phyloP scores from a whole-genome alignment of 1,284 basidiomycete species.

The Polyporus tsugae region DNA sequence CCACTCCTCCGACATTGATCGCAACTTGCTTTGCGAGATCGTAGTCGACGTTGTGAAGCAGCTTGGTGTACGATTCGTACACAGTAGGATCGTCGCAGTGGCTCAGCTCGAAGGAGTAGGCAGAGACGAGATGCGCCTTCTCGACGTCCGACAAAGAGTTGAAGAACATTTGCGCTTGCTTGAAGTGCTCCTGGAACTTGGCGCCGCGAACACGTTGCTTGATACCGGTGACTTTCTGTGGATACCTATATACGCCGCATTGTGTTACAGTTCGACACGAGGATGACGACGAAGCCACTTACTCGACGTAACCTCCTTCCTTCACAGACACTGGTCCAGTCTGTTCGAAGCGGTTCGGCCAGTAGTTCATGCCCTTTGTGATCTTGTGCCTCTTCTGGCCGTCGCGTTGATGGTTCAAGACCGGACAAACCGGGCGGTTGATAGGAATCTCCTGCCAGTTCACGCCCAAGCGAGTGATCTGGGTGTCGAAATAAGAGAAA shows the following conservation, averaged over 20 bases:
- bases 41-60: slow-evolving; percentile 75
- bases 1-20: slow-evolving; percentile 64
- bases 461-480: slow-evolving; percentile 76
- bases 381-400: slow-evolving; percentile 69
- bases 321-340: slow-evolving; percentile 56
- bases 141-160: slow-evolving; percentile 78
- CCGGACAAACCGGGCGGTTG: slow-evolving; percentile 84
- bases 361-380: slow-evolving; percentile 72
- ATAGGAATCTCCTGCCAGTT: slow-evolving; percentile 83
- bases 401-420: slow-evolving; percentile 64
- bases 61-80: slow-evolving; percentile 68
- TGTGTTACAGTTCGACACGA: neutral
- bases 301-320: slow-evolving; percentile 71
- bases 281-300: slow-evolving; percentile 31
- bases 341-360: slow-evolving; percentile 73
- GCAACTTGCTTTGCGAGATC: slow-evolving; percentile 75
- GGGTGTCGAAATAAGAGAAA: slow-evolving; percentile 87
- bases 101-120: slow-evolving; percentile 81
- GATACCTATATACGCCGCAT: slow-evolving; percentile 44
- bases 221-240: slow-evolving; percentile 63
- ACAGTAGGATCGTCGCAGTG: slow-evolving; percentile 81
- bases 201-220: slow-evolving; percentile 73
- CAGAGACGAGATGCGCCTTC: slow-evolving; percentile 69
- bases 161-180: slow-evolving; percentile 79
- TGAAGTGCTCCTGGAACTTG: slow-evolving; percentile 80